These are phyloP conservation scores for Penicillium sp. DNA, from an alignment of 2,329 filamentous ascomycete species.

Conservation along the genomic window DNA sequence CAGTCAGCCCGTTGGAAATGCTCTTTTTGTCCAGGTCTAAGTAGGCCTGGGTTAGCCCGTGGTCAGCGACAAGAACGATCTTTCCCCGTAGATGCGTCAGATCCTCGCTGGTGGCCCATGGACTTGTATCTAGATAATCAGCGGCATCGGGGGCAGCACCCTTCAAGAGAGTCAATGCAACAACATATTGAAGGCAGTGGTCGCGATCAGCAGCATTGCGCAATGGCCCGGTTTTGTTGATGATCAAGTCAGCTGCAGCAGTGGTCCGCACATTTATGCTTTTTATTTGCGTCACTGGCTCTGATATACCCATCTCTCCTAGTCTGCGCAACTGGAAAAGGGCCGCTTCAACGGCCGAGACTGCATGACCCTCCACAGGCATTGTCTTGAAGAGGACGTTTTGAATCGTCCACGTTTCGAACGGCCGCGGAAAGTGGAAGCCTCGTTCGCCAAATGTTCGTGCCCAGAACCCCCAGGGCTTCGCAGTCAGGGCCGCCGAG, in stretches of 20 bases:
- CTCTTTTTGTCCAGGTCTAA: conserved; percentile 24
- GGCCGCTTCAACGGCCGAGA: conserved; percentile 33
- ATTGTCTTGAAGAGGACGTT: conserved; percentile 26
- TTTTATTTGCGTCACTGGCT: conserved; percentile 19
- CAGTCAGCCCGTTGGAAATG: conserved; percentile 24
- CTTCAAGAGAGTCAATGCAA: conserved; percentile 33
- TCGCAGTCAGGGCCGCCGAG: conserved; percentile 26
- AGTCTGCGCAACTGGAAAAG: conserved; percentile 18
- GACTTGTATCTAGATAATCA: conserved; percentile 29
- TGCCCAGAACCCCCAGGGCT: conserved; percentile 37
- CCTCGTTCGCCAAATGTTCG: conserved; percentile 17
- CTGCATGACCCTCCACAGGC: conserved; percentile 33
- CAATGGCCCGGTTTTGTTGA: conserved; percentile 30
- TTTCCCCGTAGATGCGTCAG: conserved; percentile 25
- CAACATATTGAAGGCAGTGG: conserved; percentile 35
- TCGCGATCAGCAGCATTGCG: conserved; percentile 33
- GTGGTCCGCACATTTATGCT: conserved; percentile 29
- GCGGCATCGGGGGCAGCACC: conserved; percentile 16
- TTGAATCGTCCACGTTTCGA: conserved; percentile 21
- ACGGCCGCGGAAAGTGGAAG: conserved; percentile 17
- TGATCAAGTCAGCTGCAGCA: conserved; percentile 29
- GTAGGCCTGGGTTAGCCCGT: conserved; percentile 30
- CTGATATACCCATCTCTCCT: conserved; percentile 6
- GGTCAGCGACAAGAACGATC: conserved; percentile 25
- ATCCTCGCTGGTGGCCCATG: conserved; percentile 18